Evolutionary conservation across 2,329 filamentous ascomycete genomes (phyloP).

Genomic region (Cladosporium sp.): DNA sequence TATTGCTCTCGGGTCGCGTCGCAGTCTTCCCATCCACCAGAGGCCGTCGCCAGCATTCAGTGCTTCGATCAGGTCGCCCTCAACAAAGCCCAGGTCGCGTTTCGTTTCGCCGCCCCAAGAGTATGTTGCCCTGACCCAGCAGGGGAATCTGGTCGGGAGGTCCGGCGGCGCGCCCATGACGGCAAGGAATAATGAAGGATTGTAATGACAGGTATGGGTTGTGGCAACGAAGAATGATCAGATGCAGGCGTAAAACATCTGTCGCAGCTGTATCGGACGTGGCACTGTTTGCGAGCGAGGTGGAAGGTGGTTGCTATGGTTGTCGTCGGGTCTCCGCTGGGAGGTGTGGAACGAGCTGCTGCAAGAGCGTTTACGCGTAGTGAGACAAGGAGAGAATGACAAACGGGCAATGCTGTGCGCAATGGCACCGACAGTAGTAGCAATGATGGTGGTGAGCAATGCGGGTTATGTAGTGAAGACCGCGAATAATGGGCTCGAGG

Average conservation of each 20-base stretch:
- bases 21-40: constrained; percentile 95
- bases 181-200: constrained; percentile 2
- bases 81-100: constrained; percentile 91
- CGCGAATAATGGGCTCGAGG: not conserved
- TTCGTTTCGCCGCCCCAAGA: constrained; percentile 59
- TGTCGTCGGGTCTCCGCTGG: constrained; percentile 1
- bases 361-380: constrained; percentile 3
- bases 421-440: too few species aligned
- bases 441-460: too few species aligned
- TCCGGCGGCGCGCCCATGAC: constrained; percentile 15
- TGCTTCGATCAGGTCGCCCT: constrained; percentile 96
- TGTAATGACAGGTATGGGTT: constrained; percentile 7
- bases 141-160: constrained; percentile 33
- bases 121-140: constrained; percentile 38
- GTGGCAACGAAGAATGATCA: not conserved
- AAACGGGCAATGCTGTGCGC: not conserved
- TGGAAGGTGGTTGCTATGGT: constrained; percentile 9
- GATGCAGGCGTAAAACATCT: constrained; percentile 4
- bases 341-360: constrained; percentile 1
- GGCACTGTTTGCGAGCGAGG: constrained; percentile 3
- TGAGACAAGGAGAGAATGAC: constrained; percentile 2
- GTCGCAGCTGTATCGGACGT: constrained; percentile 5
- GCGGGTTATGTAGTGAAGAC: not conserved
- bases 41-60: constrained; percentile 95
- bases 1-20: constrained; percentile 82